Conservation (phyloP, 1,284 basidiomycete genomes). For the Pseudozyma sp. region DNA sequence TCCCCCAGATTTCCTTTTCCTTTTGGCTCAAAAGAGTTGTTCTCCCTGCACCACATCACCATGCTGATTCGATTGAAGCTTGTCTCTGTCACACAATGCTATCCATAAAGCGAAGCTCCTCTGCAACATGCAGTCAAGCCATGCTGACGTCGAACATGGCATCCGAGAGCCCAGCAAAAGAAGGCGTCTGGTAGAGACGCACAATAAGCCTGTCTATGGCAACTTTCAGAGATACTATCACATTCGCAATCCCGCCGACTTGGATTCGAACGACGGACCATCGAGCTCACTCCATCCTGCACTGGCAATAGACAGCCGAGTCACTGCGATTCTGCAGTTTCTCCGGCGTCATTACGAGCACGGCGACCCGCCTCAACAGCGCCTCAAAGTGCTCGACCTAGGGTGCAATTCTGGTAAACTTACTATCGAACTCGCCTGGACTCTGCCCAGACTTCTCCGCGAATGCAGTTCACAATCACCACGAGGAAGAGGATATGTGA, state of each 20-base stretch:
- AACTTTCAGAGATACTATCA: conserved; percentile 51
- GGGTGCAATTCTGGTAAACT: conserved; percentile 47
- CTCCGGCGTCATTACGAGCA: neutral
- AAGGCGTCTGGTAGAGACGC: neutral
- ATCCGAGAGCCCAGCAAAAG: neutral
- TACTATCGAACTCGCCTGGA: conserved; percentile 35
- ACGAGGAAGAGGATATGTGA: neutral
- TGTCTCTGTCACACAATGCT: too few species aligned
- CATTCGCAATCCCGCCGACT: conserved; percentile 40
- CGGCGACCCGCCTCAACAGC: neutral
- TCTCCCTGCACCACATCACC: too few species aligned
- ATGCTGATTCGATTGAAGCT: too few species aligned
- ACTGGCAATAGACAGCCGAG: conserved; percentile 26
- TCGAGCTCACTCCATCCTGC: conserved; percentile 16
- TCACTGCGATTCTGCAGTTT: conserved; percentile 20
- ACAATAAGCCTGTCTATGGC: conserved; percentile 22
- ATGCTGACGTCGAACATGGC: neutral
- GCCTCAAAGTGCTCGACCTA: conserved; percentile 24
- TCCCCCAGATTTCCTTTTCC: neutral
- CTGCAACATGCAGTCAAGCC: neutral
- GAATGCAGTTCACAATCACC: neutral
- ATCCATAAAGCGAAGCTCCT: too few species aligned
- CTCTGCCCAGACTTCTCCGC: conserved; percentile 7
- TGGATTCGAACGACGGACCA: neutral
- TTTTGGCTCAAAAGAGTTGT: too few species aligned